Evolutionary conservation across 805 yeast genomes (phyloP), one percentile per base, ranked within the genome.

Genomic region (Metschnikowia vanudenii): DNA sequence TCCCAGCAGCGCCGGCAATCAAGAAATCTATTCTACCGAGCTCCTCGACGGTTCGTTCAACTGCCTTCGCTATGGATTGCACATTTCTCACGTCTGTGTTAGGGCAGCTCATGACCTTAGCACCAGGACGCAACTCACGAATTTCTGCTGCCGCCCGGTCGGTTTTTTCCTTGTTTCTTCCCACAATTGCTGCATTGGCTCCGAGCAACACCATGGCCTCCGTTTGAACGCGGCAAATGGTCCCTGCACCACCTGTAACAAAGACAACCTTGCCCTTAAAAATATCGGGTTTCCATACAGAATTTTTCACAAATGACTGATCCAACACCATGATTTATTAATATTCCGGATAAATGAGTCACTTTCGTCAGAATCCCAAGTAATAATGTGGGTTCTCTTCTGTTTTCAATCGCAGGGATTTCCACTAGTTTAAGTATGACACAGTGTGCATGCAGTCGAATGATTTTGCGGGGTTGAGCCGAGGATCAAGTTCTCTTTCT

Each of bases 1-100:
- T 71, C 7, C 75, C 75, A 0, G 75, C 76, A 3, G 75, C 74
- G 6, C 76, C 76, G 12, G 75, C 74, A 53, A 72, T 71, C 9
- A 72, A 73, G 47, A 51, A 70, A 54, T 72, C 76, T 31, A 72
- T 71, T 48, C 73, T 59, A 5, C 76, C 75, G 41, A 71, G 62
- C 48, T 62, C 69, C 11, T 40, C 49, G 14, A 62, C 62, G 6
- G 64, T 57, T 22, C 45, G 45, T 19, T 55, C 59, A 30, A 57
- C 66, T 2, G 65, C 66, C 44, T 47, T 37, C n/a, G 50, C 62
- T 4, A 62, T 31, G 12, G 61, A 54, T 34, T 50, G 40, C 35
- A 62, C 66, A 7, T 55, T 55, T 30, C 66, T 47, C 19, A 62
- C 66, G 35, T 62, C 66, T 1, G 55, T 51, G 32, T 54, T 49